These are phyloP conservation scores for Solanum verrucosum DNA, from an alignment of 257 asterid genomes.

Conservation along the genomic window DNA sequence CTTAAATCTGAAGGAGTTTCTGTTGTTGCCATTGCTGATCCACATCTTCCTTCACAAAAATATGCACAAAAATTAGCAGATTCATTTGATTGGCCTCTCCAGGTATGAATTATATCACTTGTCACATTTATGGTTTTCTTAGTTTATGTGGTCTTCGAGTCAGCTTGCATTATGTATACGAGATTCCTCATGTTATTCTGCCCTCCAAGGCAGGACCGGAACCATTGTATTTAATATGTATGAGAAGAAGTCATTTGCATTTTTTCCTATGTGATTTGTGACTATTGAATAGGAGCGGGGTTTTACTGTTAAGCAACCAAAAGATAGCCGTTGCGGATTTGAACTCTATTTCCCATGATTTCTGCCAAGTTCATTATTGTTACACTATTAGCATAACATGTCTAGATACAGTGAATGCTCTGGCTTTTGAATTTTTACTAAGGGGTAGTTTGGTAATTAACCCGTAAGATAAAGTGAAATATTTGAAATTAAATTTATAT, in stretches of 20 bases:
- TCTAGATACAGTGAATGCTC: not conserved
- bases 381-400: not conserved
- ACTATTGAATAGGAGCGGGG: not conserved
- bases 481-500: not conserved
- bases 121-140: not conserved
- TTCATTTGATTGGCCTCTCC: conserved; percentile 48
- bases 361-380: not conserved
- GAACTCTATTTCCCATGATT: not conserved
- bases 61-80: conserved; percentile 42
- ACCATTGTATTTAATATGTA: not conserved
- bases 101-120: conserved; percentile 24
- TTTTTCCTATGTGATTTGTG: not conserved
- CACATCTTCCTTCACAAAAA: conserved; percentile 73
- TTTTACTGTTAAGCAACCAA: too few relatives aligned
- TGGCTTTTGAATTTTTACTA: not conserved
- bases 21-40: conserved; percentile 84
- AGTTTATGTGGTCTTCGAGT: not conserved
- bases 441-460: not conserved
- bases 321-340: rapidly evolving
- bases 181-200: not conserved
- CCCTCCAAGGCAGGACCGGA: not conserved
- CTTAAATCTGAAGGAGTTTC: conserved; percentile 51
- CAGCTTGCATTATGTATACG: not conserved
- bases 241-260: not conserved
- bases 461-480: not conserved